Percentiles rank a stretch among this genome's conserved stretches.
Conservation (phyloP, 306 rosid species). For the Ormosia semicastrata region DNA sequence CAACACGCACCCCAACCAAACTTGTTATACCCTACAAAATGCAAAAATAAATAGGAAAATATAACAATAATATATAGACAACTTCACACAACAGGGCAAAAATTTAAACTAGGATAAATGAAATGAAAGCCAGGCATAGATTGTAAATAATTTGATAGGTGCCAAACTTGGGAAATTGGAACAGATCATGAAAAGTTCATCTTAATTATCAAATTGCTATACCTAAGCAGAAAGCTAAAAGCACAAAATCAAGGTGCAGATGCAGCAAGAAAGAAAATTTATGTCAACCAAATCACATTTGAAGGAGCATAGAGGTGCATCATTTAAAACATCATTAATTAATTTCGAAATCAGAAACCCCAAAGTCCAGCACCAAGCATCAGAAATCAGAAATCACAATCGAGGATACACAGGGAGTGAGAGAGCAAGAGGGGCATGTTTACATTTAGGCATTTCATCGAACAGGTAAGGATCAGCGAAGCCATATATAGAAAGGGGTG, state of each 20-base stretch:
- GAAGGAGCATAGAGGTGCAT: neutral
- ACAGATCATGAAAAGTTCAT: conserved; percentile 4
- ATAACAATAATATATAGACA: conserved; percentile 12
- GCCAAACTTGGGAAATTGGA: neutral
- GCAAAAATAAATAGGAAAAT: conserved; percentile 15
- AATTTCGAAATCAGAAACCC: conserved; percentile 17
- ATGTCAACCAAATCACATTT: neutral
- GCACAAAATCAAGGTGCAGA: conserved; percentile 6
- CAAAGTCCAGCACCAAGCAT: neutral
- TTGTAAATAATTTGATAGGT: neutral
- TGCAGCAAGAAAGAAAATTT: neutral
- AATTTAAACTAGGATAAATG: neutral
- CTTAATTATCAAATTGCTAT: neutral
- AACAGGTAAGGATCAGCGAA: conserved; percentile 1
- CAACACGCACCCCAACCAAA: neutral
- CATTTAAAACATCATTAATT: neutral
- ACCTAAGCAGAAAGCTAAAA: neutral
- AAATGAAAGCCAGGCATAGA: neutral
- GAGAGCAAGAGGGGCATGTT: neutral
- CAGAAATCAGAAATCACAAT: neutral
- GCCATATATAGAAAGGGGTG: neutral
- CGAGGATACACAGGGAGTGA: neutral
- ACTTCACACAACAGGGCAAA: neutral
- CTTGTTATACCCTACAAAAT: conserved; percentile 33
- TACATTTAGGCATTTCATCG: conserved; percentile 24